Evolutionary conservation across 495 filamentous ascomycete species (phyloP).

Genomic region (Cudoniella acicularis): DNA sequence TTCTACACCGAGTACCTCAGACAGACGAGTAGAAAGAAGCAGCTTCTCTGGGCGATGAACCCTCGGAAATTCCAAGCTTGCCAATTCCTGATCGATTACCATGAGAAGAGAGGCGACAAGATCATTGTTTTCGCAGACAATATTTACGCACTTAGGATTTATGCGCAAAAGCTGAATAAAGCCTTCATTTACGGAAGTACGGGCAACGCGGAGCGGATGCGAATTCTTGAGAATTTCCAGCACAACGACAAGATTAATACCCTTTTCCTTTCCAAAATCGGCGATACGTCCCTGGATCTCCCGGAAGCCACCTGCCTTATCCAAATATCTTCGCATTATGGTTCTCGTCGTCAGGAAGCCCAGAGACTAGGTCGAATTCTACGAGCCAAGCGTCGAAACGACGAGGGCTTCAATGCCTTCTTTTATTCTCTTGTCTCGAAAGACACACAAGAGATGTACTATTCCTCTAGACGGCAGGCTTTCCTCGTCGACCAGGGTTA

Average conservation of each 20-base stretch:
- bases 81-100: slow-evolving; percentile 95
- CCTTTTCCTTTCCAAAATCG: slow-evolving; percentile 96
- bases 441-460: slow-evolving; percentile 97
- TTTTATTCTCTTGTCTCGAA: slow-evolving; percentile 98
- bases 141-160: slow-evolving; percentile 85
- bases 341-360: slow-evolving; percentile 94
- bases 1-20: slow-evolving; percentile 94
- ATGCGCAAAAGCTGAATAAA: slow-evolving; percentile 80
- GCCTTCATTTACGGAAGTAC: slow-evolving; percentile 94
- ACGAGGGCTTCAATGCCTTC: slow-evolving; percentile 99
- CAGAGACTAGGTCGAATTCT: slow-evolving; percentile 94
- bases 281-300: slow-evolving; percentile 93
- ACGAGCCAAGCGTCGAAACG: slow-evolving; percentile 90
- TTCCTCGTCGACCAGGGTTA: slow-evolving; percentile 99
- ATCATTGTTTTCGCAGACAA: slow-evolving; percentile 99
- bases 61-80: slow-evolving; percentile 95
- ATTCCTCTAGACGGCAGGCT: slow-evolving; percentile 93
- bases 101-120: slow-evolving; percentile 94
- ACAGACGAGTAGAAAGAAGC: slow-evolving; percentile 61
- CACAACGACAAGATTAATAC: slow-evolving; percentile 91
- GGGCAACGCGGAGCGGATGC: slow-evolving; percentile 77
- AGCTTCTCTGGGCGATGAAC: slow-evolving; percentile 94
- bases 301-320: slow-evolving; percentile 97
- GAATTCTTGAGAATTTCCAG: slow-evolving; percentile 94
- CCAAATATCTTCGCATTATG: slow-evolving; percentile 97